Evolutionary conservation across 179 eudicot species (phyloP), one percentile per base, ranked within the genome.

Genomic region (Vitellaria paradoxa): DNA sequence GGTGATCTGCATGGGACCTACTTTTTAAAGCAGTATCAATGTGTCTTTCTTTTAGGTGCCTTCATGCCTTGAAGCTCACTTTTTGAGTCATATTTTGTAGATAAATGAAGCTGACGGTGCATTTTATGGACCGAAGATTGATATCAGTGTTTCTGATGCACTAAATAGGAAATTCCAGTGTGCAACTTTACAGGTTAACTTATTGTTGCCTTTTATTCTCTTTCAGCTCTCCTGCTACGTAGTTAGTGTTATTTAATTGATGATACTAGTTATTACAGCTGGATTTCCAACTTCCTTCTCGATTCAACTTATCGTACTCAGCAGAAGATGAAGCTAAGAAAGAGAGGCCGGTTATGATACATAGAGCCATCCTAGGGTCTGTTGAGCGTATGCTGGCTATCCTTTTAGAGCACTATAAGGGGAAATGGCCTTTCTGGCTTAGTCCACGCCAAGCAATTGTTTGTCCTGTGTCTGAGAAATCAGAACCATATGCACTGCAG

Each of bases 101-200:
- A 84, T 96, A 80, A 87, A 96, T 83, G 98, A 93, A 84, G 98
- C 86, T 47, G 98, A 96, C 82, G 99, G 99, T 72, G 98, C 99
- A 82, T 96, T 96, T 91, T 93, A 96, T 76, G 99, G 99, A 63
- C 99, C 99, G 45, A 96, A 93, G 83, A 96, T 96, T 72, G 99
- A 93, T 85, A 93, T 96, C 76, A 91, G 93, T 80, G 99, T 96
- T 75, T 90, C 96, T 72, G 99, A 96, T 82, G 96, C 99, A 70
- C 85, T 93, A 81, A 93, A 85, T 80, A 92, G 96, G 80, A 96
- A 96, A 80, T 91, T 96, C 78, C 98, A 96, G 86, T 96, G 99
- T 82, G 99, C 98, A 74, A 93, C 99, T 8, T 86, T 96, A 75
- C 99, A 96, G 99, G 98, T 93, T 72, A 71, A 0, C 21, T 79